Conservation (phyloP, 1,139 yeast genomes). For the Geotrichum restrictum region DNA sequence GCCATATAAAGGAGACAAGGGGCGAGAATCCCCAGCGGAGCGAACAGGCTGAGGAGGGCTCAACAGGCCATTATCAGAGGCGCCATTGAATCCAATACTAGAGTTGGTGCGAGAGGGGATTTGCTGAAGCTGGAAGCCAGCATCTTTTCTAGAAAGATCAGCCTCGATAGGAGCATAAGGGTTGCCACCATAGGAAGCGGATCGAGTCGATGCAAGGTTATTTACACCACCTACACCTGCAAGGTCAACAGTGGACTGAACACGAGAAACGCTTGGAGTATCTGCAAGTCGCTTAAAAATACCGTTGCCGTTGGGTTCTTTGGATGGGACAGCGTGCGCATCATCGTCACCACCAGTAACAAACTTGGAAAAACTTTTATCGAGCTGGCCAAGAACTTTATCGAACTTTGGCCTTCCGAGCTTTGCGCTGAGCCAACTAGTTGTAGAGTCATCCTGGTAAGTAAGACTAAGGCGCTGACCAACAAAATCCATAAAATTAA, state of each 20-base stretch:
- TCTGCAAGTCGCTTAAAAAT: conserved; percentile 62
- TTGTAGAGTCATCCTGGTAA: conserved; percentile 43
- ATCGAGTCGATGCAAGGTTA: not conserved
- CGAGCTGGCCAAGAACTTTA: conserved; percentile 82
- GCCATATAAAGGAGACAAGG: not conserved
- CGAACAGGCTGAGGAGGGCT: conserved; percentile 1
- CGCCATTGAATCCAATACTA: conserved; percentile 13
- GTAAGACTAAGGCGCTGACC: conserved; percentile 26
- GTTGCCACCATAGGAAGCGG: conserved; percentile 2
- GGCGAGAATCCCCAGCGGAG: conserved; percentile 1
- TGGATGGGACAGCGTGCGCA: conserved; percentile 28
- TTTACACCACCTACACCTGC: not conserved
- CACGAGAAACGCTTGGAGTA: conserved; percentile 26
- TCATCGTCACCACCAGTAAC: conserved; percentile 78
- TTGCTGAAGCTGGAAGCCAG: not conserved
- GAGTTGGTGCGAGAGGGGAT: conserved; percentile 18
- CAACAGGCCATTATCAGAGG: not conserved
- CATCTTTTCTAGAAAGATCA: not conserved
- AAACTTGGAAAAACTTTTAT: conserved; percentile 72
- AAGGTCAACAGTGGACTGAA: conserved; percentile 15
- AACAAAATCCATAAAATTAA: conserved; percentile 40
- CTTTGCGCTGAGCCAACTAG: conserved; percentile 60
- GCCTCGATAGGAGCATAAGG: conserved; percentile 15
- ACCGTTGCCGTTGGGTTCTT: conserved; percentile 46
- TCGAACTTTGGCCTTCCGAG: conserved; percentile 75